A percentile compares a stretch with the other conserved stretches of the same genome.
Conservation (phyloP, 2,329 filamentous ascomycete genomes). For the Xylariomycetidae sp. region DNA sequence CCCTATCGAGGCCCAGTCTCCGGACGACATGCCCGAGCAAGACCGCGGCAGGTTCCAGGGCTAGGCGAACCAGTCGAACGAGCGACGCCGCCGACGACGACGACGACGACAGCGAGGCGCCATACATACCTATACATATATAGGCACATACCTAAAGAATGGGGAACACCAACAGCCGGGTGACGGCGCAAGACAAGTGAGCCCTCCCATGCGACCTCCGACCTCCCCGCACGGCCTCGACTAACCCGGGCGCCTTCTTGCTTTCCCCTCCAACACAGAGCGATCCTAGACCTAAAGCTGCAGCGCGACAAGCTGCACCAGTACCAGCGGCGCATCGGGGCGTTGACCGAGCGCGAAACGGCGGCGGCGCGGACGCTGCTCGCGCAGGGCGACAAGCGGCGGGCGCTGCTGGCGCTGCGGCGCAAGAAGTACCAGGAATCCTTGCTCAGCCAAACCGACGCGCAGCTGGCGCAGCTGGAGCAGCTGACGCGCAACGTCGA, state of each 20-base stretch:
- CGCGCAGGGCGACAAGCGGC: conserved; percentile 68
- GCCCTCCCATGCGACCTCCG: conserved; percentile 19
- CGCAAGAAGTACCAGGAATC: conserved; percentile 97
- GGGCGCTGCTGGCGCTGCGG: conserved; percentile 80
- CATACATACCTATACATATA: neutral
- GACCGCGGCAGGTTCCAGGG: conserved; percentile 19
- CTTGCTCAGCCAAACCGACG: conserved; percentile 81
- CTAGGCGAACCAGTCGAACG: conserved; percentile 15
- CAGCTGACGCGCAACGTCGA: conserved; percentile 83
- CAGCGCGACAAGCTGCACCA: conserved; percentile 96
- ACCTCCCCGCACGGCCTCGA: conserved; percentile 4
- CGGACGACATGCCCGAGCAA: conserved; percentile 22
- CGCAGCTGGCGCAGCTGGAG: conserved; percentile 89
- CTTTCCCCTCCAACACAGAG: conserved; percentile 44
- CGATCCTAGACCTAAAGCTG: conserved; percentile 94
- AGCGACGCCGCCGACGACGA: too few species aligned
- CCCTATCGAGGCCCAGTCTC: too few species aligned
- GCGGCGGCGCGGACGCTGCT: conserved; percentile 80
- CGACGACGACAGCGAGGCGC: neutral
- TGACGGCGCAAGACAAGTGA: conserved; percentile 78
- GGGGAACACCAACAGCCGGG: conserved; percentile 51
- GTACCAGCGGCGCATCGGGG: conserved; percentile 85
- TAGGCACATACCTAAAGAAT: conserved; percentile 27
- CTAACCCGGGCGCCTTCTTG: conserved; percentile 2
- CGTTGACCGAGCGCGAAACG: conserved; percentile 82